A percentile compares a stretch with the other conserved stretches of the same genome.
Conservation (phyloP, 2,329 filamentous ascomycete genomes). For the Ceratocystis ficicola region DNA sequence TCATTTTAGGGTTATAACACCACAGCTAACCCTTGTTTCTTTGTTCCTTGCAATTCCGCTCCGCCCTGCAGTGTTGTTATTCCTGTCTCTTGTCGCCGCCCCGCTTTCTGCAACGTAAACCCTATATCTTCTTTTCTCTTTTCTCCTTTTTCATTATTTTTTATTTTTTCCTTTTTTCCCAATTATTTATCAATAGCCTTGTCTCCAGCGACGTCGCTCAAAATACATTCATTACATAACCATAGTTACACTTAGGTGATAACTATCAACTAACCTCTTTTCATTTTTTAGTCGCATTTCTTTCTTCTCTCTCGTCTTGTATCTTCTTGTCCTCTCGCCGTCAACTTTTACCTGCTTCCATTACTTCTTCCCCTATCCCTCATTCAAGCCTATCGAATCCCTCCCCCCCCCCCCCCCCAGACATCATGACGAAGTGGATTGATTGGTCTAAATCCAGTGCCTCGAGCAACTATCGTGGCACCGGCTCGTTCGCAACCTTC, state of each 20-base stretch:
- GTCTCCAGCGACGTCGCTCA: neutral
- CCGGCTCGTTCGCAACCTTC: slow-evolving; percentile 80
- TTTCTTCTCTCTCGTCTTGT: neutral
- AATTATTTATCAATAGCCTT: neutral
- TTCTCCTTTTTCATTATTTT: neutral
- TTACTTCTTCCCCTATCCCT: neutral
- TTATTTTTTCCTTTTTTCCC: neutral
- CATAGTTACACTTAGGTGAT: neutral
- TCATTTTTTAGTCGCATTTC: neutral
- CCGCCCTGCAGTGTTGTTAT: neutral
- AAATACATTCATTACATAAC: neutral
- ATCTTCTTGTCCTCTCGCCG: neutral
- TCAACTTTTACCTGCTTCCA: neutral
- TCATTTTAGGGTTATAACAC: neutral
- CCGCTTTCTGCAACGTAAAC: no score
- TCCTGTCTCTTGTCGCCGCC: neutral
- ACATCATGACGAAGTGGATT: slow-evolving; percentile 30
- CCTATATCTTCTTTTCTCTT: neutral
- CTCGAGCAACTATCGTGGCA: slow-evolving; percentile 46
- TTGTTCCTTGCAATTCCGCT: neutral
- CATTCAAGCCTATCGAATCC: neutral
- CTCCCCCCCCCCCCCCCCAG: neutral
- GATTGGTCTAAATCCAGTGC: slow-evolving; percentile 46
- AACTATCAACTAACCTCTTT: neutral
- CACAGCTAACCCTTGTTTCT: neutral